Base-by-base conservation (phyloP, 805 yeast species). In the Candida fluviatilis region DNA sequence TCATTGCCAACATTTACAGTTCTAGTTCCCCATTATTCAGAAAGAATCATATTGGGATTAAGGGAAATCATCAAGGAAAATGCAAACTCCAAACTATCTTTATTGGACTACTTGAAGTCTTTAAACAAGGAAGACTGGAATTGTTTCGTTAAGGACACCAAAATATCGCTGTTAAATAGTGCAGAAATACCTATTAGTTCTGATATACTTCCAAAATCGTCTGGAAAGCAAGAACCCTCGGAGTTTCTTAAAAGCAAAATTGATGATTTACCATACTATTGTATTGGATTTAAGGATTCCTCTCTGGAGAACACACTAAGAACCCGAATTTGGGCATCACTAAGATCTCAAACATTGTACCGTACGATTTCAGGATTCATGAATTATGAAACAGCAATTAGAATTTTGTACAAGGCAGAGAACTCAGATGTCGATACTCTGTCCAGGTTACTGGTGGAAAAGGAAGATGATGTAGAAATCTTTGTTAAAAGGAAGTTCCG, bases 261-360 rank as follows among this genome's bases (percentile, higher is more conserved):
- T 26, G 73, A 74, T 43, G 89, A 85, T 42, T 54, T 85, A 23
- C 91, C 95, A 1, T 78, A 71, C 41, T 77, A 82, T 43, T 79
- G 81, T 47, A 64, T 84, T 46, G 95, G 95, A 0, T 86, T 82
- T 59, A 82, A 79, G 45, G 67, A 76, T 17, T 73, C 88, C 1
- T 70, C 77, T 2, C 80, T 84, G 0, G 80, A 79, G 39, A 77
- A 73, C 47, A 72, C 78, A 2, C 54, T 83, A 45, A 65, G 95
- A 55, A 87, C 95, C 0, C 69, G 95, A 52, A 72, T 87, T 2
- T 88, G 96, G 96, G 85, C 95, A 0, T 85, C 95, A 0, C 61
- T 84, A 38, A 69, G 95, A 51, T 76, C 86, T 2, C 96, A 88
- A 54, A 88, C 96, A 0, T 65, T 88, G 38, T 89, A 82, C 52